Conservation (phyloP, 352 stramenopile genomes). For the Phytophthora multivora region DNA sequence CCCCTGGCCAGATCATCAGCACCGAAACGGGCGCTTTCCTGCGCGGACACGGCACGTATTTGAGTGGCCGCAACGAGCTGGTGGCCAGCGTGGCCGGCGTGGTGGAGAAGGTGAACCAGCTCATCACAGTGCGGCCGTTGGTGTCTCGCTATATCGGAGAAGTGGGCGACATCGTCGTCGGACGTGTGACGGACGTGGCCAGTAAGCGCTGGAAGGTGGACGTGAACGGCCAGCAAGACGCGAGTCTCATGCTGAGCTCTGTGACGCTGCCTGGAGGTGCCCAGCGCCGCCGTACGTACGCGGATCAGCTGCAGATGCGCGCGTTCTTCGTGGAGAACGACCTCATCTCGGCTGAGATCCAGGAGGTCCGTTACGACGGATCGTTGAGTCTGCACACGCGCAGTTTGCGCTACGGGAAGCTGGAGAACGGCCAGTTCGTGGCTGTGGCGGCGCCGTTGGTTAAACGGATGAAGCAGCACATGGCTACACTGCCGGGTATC, state of each 20-base stretch:
- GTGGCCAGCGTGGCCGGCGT: slow-evolving; percentile 93
- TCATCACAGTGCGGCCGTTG: slow-evolving; percentile 94
- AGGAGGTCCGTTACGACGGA: slow-evolving; percentile 91
- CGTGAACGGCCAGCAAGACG: slow-evolving; percentile 86
- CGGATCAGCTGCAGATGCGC: slow-evolving; percentile 97
- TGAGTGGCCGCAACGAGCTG: slow-evolving; percentile 84
- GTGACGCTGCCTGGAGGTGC: slow-evolving; percentile 95
- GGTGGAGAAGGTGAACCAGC: slow-evolving; percentile 97
- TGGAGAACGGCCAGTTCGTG: slow-evolving; percentile 94
- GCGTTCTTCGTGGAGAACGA: slow-evolving; percentile 95
- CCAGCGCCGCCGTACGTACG: slow-evolving; percentile 96
- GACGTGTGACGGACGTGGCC: slow-evolving; percentile 93
- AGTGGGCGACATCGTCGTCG: slow-evolving; percentile 97
- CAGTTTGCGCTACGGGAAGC: slow-evolving; percentile 94
- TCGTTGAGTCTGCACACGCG: slow-evolving; percentile 94
- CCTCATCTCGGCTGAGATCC: slow-evolving; percentile 93
- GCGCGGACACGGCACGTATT: slow-evolving; percentile 95
- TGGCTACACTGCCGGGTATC: slow-evolving; percentile 79
- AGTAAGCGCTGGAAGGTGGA: slow-evolving; percentile 96
- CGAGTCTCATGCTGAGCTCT: slow-evolving; percentile 91
- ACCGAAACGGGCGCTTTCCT: slow-evolving; percentile 83
- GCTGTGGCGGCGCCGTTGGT: slow-evolving; percentile 90
- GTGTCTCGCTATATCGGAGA: slow-evolving; percentile 93
- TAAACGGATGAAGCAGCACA: slow-evolving; percentile 95
- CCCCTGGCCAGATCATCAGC: slow-evolving; percentile 77